Conservation (phyloP, 331 rosid species). For the Rhamnella rubrinervis region DNA sequence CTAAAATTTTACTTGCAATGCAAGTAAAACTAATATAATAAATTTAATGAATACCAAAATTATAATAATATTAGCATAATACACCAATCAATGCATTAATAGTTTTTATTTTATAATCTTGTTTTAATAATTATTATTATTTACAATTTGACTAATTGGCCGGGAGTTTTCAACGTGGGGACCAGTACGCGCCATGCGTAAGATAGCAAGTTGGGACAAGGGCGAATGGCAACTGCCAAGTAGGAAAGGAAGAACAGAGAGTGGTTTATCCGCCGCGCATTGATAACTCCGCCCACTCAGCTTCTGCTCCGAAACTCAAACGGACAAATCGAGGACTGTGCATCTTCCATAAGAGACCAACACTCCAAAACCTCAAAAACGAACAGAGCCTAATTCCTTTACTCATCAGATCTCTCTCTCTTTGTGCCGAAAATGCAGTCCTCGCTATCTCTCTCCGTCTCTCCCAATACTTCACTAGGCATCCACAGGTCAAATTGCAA, state of each 20-base stretch:
- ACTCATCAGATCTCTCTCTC: constrained; percentile 20
- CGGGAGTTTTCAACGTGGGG: not conserved
- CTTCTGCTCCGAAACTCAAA: constrained; percentile 26
- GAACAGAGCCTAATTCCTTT: not conserved
- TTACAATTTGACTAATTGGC: too few species aligned
- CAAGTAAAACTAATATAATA: too few species aligned
- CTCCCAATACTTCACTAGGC: constrained; percentile 46
- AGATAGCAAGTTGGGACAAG: constrained; percentile 8
- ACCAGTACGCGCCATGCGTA: constrained; percentile 10
- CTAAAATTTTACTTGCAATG: too few species aligned
- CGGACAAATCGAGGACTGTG: constrained; percentile 64
- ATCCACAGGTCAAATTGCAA: constrained; percentile 45
- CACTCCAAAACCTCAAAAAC: not conserved
- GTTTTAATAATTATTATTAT: too few species aligned
- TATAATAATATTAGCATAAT: too few species aligned
- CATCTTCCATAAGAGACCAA: not conserved
- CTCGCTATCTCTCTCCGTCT: constrained; percentile 61
- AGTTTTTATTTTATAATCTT: too few species aligned
- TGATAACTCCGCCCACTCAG: constrained; percentile 59
- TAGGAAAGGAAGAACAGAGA: not conserved
- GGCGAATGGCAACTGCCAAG: not conserved
- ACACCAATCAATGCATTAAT: too few species aligned
- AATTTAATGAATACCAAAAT: too few species aligned
- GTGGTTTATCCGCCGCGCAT: constrained; percentile 67
- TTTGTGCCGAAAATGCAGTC: constrained; percentile 62